Percentiles rank a stretch among this genome's conserved stretches.
These are phyloP conservation scores for Aurantiochytrium sp. DNA, from an alignment of 108 stramenopile species.

Conservation along the genomic window DNA sequence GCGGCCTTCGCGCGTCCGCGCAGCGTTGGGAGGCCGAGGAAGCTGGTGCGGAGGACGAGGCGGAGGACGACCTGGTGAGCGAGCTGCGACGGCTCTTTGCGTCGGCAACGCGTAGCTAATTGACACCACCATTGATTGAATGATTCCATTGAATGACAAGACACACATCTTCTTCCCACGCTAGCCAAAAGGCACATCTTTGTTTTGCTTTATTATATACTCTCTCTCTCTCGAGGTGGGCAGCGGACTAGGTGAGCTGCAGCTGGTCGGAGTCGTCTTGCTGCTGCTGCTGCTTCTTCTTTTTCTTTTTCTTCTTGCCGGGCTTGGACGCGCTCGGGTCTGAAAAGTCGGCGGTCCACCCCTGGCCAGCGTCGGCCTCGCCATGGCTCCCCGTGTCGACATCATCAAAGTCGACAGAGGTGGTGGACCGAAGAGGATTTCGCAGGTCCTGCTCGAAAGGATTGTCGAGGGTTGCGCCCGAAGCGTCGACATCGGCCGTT, in stretches of 20 bases:
- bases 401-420: background rate
- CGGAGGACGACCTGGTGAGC: background rate
- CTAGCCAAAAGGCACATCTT: background rate
- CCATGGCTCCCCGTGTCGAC: background rate
- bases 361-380: background rate
- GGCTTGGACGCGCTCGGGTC: background rate
- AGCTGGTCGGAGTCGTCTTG: too few relatives aligned
- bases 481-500: background rate
- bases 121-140: too few relatives aligned
- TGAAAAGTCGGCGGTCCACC: conserved; percentile 21
- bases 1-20: too few relatives aligned
- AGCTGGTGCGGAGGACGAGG: background rate
- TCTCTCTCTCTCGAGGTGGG: background rate
- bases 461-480: background rate
- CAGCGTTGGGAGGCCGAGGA: too few relatives aligned
- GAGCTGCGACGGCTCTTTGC: background rate
- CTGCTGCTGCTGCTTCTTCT: conserved; percentile 22
- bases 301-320: conserved; percentile 12
- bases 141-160: too few relatives aligned
- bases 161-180: too few relatives aligned
- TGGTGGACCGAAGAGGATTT: background rate
- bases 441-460: background rate
- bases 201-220: background rate
- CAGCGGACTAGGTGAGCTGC: too few relatives aligned
- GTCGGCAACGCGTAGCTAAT: background rate